Conservation (phyloP, 1,284 basidiomycete species). For the Ganoderma resinaceum region DNA sequence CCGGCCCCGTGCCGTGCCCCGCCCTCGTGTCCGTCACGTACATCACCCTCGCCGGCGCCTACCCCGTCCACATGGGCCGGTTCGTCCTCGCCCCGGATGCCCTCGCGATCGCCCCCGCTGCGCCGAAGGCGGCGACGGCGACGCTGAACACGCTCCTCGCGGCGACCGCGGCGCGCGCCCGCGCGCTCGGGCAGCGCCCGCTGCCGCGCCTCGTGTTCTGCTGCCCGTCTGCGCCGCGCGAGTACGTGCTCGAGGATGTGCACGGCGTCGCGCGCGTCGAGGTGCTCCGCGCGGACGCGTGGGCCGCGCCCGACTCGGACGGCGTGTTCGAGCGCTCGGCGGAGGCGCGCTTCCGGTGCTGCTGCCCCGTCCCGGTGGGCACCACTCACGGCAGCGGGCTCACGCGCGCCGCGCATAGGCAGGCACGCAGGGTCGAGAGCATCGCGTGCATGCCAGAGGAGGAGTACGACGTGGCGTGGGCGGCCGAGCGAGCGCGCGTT, state of each 20-base stretch:
- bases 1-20: neutral
- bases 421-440: no score
- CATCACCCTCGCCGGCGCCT: neutral
- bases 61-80: neutral
- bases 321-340: neutral
- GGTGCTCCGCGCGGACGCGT: constrained; percentile 3
- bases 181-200: neutral
- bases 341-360: neutral
- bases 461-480: neutral
- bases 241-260: constrained; percentile 1
- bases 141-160: neutral
- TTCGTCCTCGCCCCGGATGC: neutral
- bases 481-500: neutral
- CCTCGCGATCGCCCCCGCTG: neutral
- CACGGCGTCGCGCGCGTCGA: constrained; percentile 3
- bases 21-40: constrained; percentile 6
- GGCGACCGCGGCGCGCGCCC: neutral
- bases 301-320: constrained; percentile 4
- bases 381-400: no score
- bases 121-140: neutral
- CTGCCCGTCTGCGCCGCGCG: neutral
- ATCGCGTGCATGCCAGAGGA: neutral
- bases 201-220: constrained; percentile 4
- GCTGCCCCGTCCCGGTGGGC: no score
- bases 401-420: no score